Evolutionary conservation across 352 stramenopile genomes (phyloP), one percentile per base, ranked within the genome.

Genomic region (Phytopythium montanum): DNA sequence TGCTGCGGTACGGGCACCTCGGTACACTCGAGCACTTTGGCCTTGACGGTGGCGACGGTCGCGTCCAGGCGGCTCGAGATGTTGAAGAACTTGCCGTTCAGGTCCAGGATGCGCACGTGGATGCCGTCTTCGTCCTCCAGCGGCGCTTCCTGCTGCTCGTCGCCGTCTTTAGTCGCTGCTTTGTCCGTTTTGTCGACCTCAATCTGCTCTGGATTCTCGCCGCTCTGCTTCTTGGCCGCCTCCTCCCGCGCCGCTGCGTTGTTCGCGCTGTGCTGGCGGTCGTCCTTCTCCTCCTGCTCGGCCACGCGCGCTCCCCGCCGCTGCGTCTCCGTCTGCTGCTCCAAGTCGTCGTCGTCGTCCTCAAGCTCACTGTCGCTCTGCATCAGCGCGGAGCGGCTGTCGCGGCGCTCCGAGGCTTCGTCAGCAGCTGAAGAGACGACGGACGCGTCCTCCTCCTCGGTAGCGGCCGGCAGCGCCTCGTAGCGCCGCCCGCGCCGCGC

Each of bases 1-100:
- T 98, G 92, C 12, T 82, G 77, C 13, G 73, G 34, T 3, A 90
- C 64, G 0, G 80, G 64, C 41, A 96, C 81, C 45, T 92, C 85
- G 0, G 85, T 90, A 52, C 73, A 74, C 59, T 92, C 83, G 38
- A 83, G 56, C 50, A 96, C 79, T 52, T 90, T 86, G 45, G 72
- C 61, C 65, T 94, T 93, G 56, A 94, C 70, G 23, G 64, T 61
- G 25, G 65, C 46, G 25, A 96, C 81, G 12, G 44, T 78, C 83
- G 79, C 92, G 50, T 92, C 81, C 38, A 89, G 61, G 14, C 64
- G 60, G 46, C 83, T 90, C 28, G 72, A 34, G 57, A 96, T 85
- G 38, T 73, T 79, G 61, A 93, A 94, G 62, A 90, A 91, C 58
- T 93, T 95, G 55, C 86, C 86, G 55, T 94, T 92, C 13, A 95